Conservation (phyloP, 371 early-diverging fungal species). For the Pancytospora philotis region DNA sequence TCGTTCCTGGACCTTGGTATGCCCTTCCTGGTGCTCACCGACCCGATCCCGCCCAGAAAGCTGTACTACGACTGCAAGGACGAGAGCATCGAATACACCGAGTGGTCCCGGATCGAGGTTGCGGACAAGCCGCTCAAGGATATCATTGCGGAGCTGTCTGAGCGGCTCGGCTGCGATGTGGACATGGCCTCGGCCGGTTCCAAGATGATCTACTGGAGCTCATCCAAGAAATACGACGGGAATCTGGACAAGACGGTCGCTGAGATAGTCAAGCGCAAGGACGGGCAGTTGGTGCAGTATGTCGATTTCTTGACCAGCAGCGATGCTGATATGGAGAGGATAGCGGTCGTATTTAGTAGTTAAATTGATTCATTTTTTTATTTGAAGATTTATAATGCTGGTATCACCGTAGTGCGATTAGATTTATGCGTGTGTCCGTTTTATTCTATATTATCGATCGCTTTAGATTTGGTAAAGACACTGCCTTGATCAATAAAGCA, state of each 20-base stretch:
- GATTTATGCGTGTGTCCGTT: too few relatives aligned
- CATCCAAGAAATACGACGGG: slow-evolving; percentile 29
- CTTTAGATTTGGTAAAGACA: too few relatives aligned
- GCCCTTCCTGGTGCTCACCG: slow-evolving; percentile 96
- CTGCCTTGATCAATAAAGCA: too few relatives aligned
- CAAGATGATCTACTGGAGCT: slow-evolving; percentile 66
- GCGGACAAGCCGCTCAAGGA: slow-evolving; percentile 75
- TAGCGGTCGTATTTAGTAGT: slow-evolving; percentile 12
- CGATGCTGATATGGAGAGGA: slow-evolving; percentile 20
- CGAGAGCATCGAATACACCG: slow-evolving; percentile 73
- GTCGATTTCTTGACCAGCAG: slow-evolving; percentile 31
- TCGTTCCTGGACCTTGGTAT: slow-evolving; percentile 92
- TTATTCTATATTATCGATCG: too few relatives aligned
- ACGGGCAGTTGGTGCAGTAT: slow-evolving; percentile 26
- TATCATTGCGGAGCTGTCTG: slow-evolving; percentile 72
- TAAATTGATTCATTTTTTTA: too few relatives aligned
- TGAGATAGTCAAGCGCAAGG: slow-evolving; percentile 23
- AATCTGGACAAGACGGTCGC: slow-evolving; percentile 42
- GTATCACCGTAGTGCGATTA: too few relatives aligned
- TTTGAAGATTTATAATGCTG: too few relatives aligned
- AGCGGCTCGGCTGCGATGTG: slow-evolving; percentile 71
- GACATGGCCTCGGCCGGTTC: slow-evolving; percentile 83
- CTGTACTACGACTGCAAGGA: slow-evolving; percentile 61
- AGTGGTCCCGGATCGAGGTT: slow-evolving; percentile 91
- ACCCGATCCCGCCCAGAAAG: slow-evolving; percentile 75